These are phyloP conservation scores for Phytopythium aichiense DNA, from an alignment of 352 stramenopile genomes.

Conservation along the genomic window DNA sequence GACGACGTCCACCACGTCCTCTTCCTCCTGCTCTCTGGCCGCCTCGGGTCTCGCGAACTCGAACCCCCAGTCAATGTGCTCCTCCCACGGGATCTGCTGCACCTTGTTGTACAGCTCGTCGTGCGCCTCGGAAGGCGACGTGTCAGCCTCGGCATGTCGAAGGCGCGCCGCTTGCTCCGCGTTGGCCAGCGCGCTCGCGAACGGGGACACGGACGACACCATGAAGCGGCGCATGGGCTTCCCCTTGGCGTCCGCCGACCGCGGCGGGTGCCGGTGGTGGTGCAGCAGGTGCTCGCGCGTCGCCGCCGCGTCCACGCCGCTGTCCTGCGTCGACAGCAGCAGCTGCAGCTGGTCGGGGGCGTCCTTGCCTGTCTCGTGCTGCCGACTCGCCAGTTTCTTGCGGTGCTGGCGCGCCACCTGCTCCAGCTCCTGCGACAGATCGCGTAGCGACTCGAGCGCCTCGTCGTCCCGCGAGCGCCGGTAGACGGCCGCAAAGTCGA, in stretches of 20 bases:
- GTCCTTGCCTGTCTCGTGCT: conserved; percentile 11
- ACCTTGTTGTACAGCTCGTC: too few species aligned
- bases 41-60: too few species aligned
- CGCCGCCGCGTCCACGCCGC: conserved; percentile 23
- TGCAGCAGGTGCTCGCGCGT: conserved; percentile 42
- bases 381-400: conserved; percentile 12
- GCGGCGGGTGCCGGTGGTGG: conserved; percentile 14
- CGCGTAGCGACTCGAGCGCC: conserved; percentile 38
- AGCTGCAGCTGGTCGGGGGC: conserved; percentile 56
- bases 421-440: conserved; percentile 57
- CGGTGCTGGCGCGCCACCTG: conserved; percentile 36
- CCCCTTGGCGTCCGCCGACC: conserved; percentile 39
- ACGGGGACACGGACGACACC: too few species aligned
- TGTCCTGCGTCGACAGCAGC: conserved; percentile 54
- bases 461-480: conserved; percentile 53
- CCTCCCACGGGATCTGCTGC: too few species aligned
- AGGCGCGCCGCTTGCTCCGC: too few species aligned
- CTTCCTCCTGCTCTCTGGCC: too few species aligned
- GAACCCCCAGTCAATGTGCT: too few species aligned
- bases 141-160: too few species aligned
- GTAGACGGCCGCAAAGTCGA: conserved; percentile 70
- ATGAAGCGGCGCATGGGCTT: conserved; percentile 78
- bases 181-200: too few species aligned
- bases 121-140: too few species aligned
- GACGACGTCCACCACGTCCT: too few species aligned